These are phyloP conservation scores for Backusella luteola DNA, from an alignment of 192 early-diverging fungal genomes.

Conservation along the genomic window DNA sequence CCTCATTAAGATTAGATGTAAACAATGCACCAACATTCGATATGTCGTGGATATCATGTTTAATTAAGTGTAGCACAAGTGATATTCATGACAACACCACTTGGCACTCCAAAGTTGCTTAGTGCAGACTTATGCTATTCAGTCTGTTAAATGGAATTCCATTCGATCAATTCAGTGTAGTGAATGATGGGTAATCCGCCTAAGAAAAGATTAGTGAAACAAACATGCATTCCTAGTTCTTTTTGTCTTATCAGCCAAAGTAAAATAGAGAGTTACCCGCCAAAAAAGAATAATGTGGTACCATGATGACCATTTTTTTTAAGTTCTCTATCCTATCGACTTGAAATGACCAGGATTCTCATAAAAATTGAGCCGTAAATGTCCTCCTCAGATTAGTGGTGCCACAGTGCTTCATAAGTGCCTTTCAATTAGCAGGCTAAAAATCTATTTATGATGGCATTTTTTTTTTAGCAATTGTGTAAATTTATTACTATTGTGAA, in stretches of 20 bases:
- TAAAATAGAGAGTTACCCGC: not conserved
- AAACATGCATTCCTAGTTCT: not conserved
- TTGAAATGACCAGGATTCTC: not conserved
- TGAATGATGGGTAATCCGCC: not conserved
- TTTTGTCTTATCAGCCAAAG: not conserved
- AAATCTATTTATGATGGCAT: too few species aligned
- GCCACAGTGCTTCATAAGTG: too few species aligned
- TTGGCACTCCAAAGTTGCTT: not conserved
- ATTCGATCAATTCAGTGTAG: not conserved
- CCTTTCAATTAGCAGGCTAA: too few species aligned
- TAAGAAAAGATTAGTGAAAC: not conserved
- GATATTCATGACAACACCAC: not conserved
- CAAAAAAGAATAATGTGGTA: not conserved
- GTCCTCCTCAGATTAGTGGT: too few species aligned
- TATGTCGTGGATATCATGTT: not conserved
- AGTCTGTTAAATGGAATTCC: not conserved
- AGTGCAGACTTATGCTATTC: not conserved
- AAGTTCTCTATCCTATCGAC: not conserved
- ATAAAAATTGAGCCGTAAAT: not conserved
- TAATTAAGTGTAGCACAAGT: conserved; percentile 3
- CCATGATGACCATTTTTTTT: not conserved
- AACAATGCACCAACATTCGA: not conserved
- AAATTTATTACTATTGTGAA: too few species aligned
- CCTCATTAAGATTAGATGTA: conserved; percentile 3
- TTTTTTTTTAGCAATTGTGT: too few species aligned